Conservation (phyloP, 2,329 filamentous ascomycete species). For the Exutisphaerella laricina region DNA sequence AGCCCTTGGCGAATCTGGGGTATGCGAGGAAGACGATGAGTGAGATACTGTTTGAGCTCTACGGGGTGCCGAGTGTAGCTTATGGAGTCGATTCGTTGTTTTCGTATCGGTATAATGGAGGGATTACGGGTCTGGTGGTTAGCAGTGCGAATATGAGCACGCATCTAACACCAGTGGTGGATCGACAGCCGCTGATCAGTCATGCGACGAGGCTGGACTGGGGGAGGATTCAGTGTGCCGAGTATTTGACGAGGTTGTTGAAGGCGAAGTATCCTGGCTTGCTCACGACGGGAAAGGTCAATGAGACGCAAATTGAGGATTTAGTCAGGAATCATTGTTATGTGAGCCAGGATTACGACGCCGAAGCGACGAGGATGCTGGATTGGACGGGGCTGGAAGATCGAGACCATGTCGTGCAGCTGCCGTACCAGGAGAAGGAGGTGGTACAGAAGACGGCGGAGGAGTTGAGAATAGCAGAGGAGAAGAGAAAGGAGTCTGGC, state of each 20-base stretch:
- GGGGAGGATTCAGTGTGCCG: constrained; percentile 84
- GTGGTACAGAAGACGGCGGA: constrained; percentile 89
- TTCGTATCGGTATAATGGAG: constrained; percentile 88
- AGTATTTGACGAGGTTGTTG: constrained; percentile 86
- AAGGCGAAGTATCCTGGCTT: constrained; percentile 88
- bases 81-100: constrained; percentile 97
- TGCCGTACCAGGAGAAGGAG: constrained; percentile 87
- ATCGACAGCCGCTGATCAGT: constrained; percentile 74
- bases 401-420: constrained; percentile 81
- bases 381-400: constrained; percentile 93
- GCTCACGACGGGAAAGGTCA: constrained; percentile 61
- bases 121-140: constrained; percentile 78
- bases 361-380: constrained; percentile 68
- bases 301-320: constrained; percentile 77
- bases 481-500: constrained; percentile 92
- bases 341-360: constrained; percentile 74
- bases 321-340: constrained; percentile 88
- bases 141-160: constrained; percentile 92
- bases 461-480: constrained; percentile 81
- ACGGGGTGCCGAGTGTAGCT: constrained; percentile 79
- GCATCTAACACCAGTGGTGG: constrained; percentile 87
- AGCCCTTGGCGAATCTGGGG: constrained; percentile 82
- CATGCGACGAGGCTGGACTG: constrained; percentile 90
- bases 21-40: constrained; percentile 84
- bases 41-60: constrained; percentile 95